Evolutionary conservation across 1,284 basidiomycete genomes (phyloP).

Genomic region (Ustilago crameri): DNA sequence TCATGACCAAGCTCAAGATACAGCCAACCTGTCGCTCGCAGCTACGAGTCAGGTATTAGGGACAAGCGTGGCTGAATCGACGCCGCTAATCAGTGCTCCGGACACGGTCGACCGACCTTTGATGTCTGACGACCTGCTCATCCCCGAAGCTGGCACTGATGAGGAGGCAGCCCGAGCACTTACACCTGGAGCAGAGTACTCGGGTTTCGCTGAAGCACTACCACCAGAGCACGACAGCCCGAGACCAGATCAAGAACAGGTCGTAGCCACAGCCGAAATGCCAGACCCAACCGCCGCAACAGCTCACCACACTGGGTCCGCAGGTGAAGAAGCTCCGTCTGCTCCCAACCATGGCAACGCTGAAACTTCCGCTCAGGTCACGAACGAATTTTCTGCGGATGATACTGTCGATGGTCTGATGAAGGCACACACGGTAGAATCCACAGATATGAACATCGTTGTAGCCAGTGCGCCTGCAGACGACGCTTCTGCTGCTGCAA

Average conservation of each 20-base stretch:
- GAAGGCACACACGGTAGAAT: not conserved
- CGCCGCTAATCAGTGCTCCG: too few species aligned
- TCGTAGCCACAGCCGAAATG: not conserved
- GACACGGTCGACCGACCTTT: too few species aligned
- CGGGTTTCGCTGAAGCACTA: not conserved
- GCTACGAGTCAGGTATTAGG: too few species aligned
- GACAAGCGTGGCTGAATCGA: too few species aligned
- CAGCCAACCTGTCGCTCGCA: too few species aligned
- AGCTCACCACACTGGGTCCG: not conserved
- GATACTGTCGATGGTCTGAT: not conserved
- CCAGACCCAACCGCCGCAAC: not conserved
- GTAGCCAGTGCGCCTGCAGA: not conserved
- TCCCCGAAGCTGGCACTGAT: not conserved
- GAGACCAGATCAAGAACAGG: not conserved
- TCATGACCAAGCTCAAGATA: too few species aligned
- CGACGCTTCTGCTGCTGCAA: not conserved
- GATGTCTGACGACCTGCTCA: not conserved
- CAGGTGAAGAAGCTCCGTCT: not conserved
- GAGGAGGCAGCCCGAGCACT: not conserved
- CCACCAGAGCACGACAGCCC: too few species aligned
- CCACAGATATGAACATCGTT: not conserved
- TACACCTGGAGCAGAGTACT: not conserved
- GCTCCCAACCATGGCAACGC: not conserved
- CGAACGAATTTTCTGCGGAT: not conserved
- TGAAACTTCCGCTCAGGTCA: not conserved